Evolutionary conservation across 2,329 filamentous ascomycete genomes (phyloP).

Genomic region (Lasiodiplodia sp.): DNA sequence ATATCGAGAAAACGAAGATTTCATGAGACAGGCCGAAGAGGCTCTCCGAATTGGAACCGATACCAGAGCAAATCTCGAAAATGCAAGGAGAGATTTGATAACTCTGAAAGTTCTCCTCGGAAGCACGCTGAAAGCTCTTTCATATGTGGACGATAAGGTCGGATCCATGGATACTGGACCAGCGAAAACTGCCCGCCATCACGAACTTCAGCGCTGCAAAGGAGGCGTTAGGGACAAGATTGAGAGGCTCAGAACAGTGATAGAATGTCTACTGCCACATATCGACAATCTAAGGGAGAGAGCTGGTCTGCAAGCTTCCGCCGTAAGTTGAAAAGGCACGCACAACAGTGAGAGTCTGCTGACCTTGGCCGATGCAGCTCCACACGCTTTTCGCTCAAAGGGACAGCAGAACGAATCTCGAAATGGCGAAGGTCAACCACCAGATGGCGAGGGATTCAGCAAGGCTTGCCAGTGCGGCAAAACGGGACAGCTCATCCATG

Average conservation of each 20-base stretch:
- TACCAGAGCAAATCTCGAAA: too few relatives aligned
- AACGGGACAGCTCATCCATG: constrained; percentile 47
- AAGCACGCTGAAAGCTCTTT: background rate
- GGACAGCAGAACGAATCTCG: background rate
- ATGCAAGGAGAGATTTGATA: too few relatives aligned
- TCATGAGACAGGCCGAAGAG: background rate
- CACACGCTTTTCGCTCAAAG: background rate
- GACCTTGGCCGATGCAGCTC: background rate
- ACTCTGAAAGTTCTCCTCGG: background rate
- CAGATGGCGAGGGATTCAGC: background rate
- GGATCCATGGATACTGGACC: background rate
- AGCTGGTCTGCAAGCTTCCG: background rate
- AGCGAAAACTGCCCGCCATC: background rate
- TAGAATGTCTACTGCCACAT: background rate
- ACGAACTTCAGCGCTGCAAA: background rate
- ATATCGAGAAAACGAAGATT: background rate
- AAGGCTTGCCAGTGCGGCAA: constrained; percentile 34
- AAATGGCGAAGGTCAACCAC: background rate
- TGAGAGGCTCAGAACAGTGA: accelerated
- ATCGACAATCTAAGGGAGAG: background rate
- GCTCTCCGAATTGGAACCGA: background rate
- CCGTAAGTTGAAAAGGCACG: background rate
- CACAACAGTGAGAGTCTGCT: background rate
- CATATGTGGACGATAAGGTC: background rate
- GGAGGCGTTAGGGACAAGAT: background rate